Evolutionary conservation across 2,329 filamentous ascomycete species (phyloP), one percentile per base, ranked within the genome.

Genomic region (Penicillium rolfsii): DNA sequence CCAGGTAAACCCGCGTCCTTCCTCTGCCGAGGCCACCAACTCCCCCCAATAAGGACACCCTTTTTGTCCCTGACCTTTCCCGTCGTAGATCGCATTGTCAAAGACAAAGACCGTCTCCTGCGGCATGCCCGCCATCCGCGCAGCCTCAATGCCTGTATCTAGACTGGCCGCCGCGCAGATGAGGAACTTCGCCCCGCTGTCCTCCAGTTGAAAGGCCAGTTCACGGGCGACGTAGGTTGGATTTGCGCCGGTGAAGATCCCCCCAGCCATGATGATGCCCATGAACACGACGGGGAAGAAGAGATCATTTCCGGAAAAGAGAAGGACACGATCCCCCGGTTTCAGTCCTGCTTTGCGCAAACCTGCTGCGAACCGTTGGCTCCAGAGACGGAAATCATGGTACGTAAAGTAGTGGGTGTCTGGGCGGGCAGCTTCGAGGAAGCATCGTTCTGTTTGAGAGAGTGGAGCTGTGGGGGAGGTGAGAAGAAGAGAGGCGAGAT

Each of bases 161-260:
- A 93, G 76, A 61, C 82, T 84, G 0, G 71, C 79, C 38, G 86
- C 83, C 0, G 87, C 83, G 57, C 73, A 75, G 50, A 95, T 77
- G 59, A 95, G 76, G 69, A 90, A 89, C 6, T 76, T 83, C 0
- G 91, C 88, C 0, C 84, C 87, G 58, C 87, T 89, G 73, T 94
- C 89, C 52, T 85, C 81, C 38, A 95, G 80, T 74, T 95, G 91
- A 73, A 91, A 89, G 6, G 87, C 89, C 49, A 96, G 76, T 75
- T 95, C 91, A 22, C 89, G 80, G 0, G 85, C 79, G 0, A 91
- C 87, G 67, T 87, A 92, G 5, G 81, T 82, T 0, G 89, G 89
- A 62, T 91, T 92, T 1, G 89, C 89, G 28, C 90, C 91, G 0
- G 88, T 90, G 77, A 94, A 94, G 57, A 94, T 80, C 1, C 89